Evolutionary conservation across 495 filamentous ascomycete genomes (phyloP), one percentile per base, ranked within the genome.

Genomic region (Talaromyces proteolyticus): DNA sequence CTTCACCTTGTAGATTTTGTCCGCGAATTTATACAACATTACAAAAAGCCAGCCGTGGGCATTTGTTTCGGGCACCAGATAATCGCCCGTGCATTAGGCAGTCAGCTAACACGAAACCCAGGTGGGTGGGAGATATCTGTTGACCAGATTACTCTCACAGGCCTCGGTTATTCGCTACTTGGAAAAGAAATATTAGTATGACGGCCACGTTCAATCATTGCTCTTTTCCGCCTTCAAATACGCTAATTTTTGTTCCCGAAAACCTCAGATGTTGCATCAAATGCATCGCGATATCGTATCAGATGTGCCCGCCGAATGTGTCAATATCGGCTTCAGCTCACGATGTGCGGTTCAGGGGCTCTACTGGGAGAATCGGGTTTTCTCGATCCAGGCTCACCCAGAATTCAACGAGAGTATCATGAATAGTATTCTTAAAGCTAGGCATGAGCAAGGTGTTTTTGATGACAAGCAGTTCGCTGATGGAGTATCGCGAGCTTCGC

Each of bases 31-130:
- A 59, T 87, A 40, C 54, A 62, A 42, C 67, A 79, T 37, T 56
- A 66, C n/a, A 65, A 73, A 52, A 77, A 91, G 39, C 74, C 77
- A 5, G 69, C 92, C 12, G 71, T 95, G 23, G 91, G 91, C 3
- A 76, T 93, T 8, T 95, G 91, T 59, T 95, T 91, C 60, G 91
- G 91, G n/a, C 89, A 95, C 60, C 90, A 96, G 66, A 91, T 95
- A 44, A 70, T 95, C 50, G 88, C 80, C 0, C 75, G 91, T 11
- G 89, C 90, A 3, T 57, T 94, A 54, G 88, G 84, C 1, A 75
- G 68, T 18, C 75, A 72, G 42, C 83, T 95, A 3, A 80, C 67
- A 1, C 64, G 81, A 40, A 85, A 76, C 52, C 68, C 77, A 10
- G 61, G 54, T 4, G 88, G 87, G 12, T 95, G 90, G 91, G 91